Conservation (phyloP, 2,329 filamentous ascomycete genomes). For the Botrytis hyacinthi region DNA sequence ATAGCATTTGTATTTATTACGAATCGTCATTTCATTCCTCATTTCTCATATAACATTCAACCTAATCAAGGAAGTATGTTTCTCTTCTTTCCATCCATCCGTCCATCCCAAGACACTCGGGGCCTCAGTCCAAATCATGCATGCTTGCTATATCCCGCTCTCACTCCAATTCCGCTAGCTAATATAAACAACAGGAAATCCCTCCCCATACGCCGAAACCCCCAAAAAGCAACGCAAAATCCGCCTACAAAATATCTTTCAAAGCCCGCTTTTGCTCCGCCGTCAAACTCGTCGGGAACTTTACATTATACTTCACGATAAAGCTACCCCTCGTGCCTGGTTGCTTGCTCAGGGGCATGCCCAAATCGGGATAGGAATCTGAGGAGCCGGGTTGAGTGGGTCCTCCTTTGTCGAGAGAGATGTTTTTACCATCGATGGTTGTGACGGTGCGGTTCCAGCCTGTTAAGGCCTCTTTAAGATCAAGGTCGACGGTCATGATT, state of each 20-base stretch:
- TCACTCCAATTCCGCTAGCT: background rate
- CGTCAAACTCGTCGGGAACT: constrained; percentile 80
- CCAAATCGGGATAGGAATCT: constrained; percentile 79
- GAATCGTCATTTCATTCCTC: background rate
- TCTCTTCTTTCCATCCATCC: background rate
- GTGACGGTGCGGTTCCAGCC: constrained; percentile 90
- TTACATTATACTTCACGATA: constrained; percentile 85
- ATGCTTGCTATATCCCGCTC: background rate
- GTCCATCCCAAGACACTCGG: background rate
- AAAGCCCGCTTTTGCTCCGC: constrained; percentile 75
- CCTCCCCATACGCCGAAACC: background rate
- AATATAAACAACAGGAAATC: background rate
- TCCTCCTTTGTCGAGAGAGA: constrained; percentile 75
- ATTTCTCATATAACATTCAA: background rate
- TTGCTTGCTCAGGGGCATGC: constrained; percentile 94
- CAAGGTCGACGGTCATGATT: constrained; percentile 72
- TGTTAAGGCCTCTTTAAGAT: constrained; percentile 89
- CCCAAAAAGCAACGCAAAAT: background rate
- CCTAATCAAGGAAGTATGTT: background rate
- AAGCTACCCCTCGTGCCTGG: constrained; percentile 82
- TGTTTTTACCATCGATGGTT: constrained; percentile 88
- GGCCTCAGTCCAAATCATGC: background rate
- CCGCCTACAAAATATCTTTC: constrained; percentile 66
- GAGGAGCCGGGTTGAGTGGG: constrained; percentile 82
- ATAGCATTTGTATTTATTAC: background rate